phyloP scores from a whole-genome alignment of 1,284 basidiomycete species.

The Trametes pubescens region DNA sequence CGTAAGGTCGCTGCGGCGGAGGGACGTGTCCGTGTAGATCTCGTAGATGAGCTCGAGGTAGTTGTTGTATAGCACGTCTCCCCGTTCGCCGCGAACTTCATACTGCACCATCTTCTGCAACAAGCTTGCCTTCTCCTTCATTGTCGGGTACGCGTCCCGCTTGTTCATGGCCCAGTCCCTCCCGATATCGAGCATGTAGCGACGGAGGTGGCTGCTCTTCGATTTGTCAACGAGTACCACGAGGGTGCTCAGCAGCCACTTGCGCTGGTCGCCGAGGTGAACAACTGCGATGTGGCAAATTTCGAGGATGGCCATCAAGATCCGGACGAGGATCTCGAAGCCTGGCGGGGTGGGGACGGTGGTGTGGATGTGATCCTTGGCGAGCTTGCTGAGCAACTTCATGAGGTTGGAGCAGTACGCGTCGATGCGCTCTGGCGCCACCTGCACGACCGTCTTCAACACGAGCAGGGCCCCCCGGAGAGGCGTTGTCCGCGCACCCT shows the following conservation, averaged over 20 bases:
- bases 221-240: conserved; percentile 92
- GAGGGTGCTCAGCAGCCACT: conserved; percentile 78
- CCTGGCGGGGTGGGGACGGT: conserved; percentile 53
- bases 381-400: conserved; percentile 87
- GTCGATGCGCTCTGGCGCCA: conserved; percentile 87
- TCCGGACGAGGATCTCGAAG: conserved; percentile 67
- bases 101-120: conserved; percentile 92
- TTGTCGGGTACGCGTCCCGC: conserved; percentile 87
- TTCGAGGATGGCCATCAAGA: conserved; percentile 74
- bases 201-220: conserved; percentile 83
- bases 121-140: conserved; percentile 95
- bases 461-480: conserved; percentile 87
- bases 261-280: conserved; percentile 74
- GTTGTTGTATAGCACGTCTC: conserved; percentile 78
- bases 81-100: conserved; percentile 83
- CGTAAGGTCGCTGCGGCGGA: conserved; percentile 94
- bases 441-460: conserved; percentile 89
- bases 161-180: conserved; percentile 90
- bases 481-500: conserved; percentile 23
- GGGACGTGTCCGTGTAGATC: conserved; percentile 89
- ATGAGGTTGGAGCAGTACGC: conserved; percentile 80
- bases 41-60: conserved; percentile 94
- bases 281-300: conserved; percentile 74
- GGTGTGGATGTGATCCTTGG: conserved; percentile 85
- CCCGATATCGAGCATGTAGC: conserved; percentile 88